Conservation (phyloP, 768 basidiomycete genomes). For the Trametes villosa region DNA sequence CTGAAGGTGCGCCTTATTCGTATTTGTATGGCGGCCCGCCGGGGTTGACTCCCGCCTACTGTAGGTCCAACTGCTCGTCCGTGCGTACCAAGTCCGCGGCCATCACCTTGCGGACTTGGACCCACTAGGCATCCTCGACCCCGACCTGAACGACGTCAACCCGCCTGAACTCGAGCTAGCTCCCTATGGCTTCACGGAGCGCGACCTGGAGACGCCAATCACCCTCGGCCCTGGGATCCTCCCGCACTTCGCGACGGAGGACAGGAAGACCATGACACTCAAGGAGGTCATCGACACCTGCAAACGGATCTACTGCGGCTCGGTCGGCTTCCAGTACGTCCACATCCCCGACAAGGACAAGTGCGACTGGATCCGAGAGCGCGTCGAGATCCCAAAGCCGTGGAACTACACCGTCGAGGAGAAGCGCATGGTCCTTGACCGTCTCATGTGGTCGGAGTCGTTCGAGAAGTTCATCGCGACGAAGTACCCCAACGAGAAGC, state of each 20-base stretch:
- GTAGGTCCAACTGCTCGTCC: constrained; percentile 94
- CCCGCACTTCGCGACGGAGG: constrained; percentile 89
- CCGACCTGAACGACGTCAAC: constrained; percentile 76
- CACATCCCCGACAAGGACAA: constrained; percentile 99
- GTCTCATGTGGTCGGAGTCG: constrained; percentile 99
- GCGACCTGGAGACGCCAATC: constrained; percentile 93
- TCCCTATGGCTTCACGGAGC: constrained; percentile 93
- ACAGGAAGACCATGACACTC: constrained; percentile 86
- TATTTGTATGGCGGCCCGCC: neutral
- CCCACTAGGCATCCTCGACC: constrained; percentile 89
- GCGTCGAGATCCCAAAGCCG: constrained; percentile 91
- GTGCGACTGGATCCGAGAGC: constrained; percentile 98
- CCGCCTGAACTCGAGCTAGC: constrained; percentile 93
- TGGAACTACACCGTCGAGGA: constrained; percentile 98
- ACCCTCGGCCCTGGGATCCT: constrained; percentile 94
- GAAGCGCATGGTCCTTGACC: constrained; percentile 98
- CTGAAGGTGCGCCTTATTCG: constrained; percentile 67
- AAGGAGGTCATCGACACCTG: constrained; percentile 89
- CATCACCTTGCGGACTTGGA: constrained; percentile 96
- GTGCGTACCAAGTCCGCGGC: constrained; percentile 98
- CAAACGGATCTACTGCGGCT: constrained; percentile 92
- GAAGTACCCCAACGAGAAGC: constrained; percentile 99
- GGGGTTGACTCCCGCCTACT: neutral
- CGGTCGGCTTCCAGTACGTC: constrained; percentile 87
- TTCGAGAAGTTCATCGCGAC: constrained; percentile 99